Conservation (phyloP, 2,329 filamentous ascomycete species). For the Scytalidium lignicola region DNA sequence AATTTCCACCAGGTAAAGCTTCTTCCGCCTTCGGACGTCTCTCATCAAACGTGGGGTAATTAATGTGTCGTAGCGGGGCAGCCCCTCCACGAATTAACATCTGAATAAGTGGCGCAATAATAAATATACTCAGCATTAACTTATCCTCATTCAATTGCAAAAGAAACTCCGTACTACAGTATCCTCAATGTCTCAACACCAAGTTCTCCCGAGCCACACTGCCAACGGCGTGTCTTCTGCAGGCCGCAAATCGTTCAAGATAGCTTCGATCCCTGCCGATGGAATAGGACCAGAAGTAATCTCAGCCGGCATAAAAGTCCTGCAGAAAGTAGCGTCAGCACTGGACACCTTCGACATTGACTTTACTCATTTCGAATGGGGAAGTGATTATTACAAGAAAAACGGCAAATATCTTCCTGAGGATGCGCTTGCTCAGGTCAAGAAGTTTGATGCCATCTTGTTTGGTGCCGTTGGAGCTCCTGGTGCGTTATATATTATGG, state of each 20-base stretch:
- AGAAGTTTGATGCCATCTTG: conserved; percentile 52
- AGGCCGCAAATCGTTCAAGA: conserved; percentile 33
- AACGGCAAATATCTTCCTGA: conserved; percentile 56
- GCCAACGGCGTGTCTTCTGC: not conserved
- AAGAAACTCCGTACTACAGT: too few relatives aligned
- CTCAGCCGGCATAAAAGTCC: conserved; percentile 52
- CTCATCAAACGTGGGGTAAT: too few relatives aligned
- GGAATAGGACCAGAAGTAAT: conserved; percentile 62
- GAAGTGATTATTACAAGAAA: conserved; percentile 51
- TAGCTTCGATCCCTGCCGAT: conserved; percentile 58
- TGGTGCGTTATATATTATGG: conserved; percentile 26
- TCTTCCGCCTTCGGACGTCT: too few relatives aligned
- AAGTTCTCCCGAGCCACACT: not conserved
- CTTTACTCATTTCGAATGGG: conserved; percentile 58
- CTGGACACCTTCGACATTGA: conserved; percentile 54
- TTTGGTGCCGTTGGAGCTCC: conserved; percentile 57
- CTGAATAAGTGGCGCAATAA: too few relatives aligned
- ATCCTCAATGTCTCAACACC: not conserved
- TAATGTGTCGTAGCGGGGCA: too few relatives aligned
- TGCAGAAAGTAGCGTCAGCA: conserved; percentile 47
- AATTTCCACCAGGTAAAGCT: too few relatives aligned
- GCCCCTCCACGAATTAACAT: too few relatives aligned
- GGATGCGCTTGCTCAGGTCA: conserved; percentile 47
- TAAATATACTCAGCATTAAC: too few relatives aligned
- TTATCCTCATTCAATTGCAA: too few relatives aligned